phyloP scores from a whole-genome alignment of 140 eudicot genomes.

The Senecio squalidus region DNA sequence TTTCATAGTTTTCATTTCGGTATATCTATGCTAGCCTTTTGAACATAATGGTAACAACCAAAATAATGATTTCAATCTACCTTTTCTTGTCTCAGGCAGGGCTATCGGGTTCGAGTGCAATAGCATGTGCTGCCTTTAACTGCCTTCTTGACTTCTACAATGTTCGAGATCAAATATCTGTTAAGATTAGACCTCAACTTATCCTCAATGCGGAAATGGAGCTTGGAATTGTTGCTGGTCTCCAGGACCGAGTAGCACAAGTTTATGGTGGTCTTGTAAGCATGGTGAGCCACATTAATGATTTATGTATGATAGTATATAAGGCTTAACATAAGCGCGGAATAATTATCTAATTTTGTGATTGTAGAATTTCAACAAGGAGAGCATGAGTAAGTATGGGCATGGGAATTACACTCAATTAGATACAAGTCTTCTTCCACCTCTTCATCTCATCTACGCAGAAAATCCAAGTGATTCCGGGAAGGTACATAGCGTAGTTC shows the following conservation, averaged over 20 bases:
- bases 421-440: slow-evolving; percentile 72
- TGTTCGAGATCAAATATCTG: slow-evolving; percentile 65
- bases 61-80: background rate
- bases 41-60: background rate
- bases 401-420: slow-evolving; percentile 64
- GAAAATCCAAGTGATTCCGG: slow-evolving; percentile 96
- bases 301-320: background rate
- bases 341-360: too few species aligned
- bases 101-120: slow-evolving; percentile 97
- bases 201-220: slow-evolving; percentile 82
- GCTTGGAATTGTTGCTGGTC: slow-evolving; percentile 93
- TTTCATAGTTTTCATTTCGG: too few species aligned
- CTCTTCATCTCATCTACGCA: slow-evolving; percentile 80
- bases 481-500: slow-evolving; percentile 43
- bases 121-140: slow-evolving; percentile 93
- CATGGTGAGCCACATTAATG: slow-evolving; percentile 45
- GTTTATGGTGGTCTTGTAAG: slow-evolving; percentile 86
- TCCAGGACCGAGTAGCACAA: slow-evolving; percentile 90
- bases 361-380: slow-evolving; percentile 62
- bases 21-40: background rate
- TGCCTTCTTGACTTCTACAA: slow-evolving; percentile 90
- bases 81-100: slow-evolving; percentile 61
- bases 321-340: background rate
- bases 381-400: slow-evolving; percentile 53
- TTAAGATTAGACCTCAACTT: slow-evolving; percentile 80